These are phyloP conservation scores for Penicillium sclerotigenum DNA, from an alignment of 2,329 filamentous ascomycete species.

Conservation along the genomic window DNA sequence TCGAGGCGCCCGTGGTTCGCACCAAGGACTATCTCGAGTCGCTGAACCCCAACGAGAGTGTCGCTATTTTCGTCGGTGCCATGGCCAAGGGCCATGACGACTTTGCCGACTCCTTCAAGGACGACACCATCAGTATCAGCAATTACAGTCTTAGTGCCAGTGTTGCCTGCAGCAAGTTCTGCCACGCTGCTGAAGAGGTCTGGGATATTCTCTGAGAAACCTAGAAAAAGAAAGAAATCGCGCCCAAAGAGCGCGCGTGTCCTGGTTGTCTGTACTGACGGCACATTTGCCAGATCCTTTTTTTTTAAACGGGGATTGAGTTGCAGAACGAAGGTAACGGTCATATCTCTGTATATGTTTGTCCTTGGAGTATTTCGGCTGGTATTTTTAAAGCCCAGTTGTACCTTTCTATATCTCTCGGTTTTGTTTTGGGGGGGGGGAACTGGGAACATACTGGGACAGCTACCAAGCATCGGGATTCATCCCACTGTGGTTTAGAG, in stretches of 20 bases:
- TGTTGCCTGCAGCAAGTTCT: conserved; percentile 99
- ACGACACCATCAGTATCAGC: conserved; percentile 97
- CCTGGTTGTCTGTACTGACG: conserved; percentile 7
- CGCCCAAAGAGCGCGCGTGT: conserved; percentile 12
- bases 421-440: conserved; percentile 5
- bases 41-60: conserved; percentile 78
- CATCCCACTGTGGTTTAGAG: conserved; percentile 5
- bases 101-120: conserved; percentile 90
- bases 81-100: conserved; percentile 97
- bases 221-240: conserved; percentile 4
- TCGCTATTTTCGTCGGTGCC: conserved; percentile 95
- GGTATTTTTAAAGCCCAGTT: not conserved
- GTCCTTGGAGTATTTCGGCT: not conserved
- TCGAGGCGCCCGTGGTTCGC: conserved; percentile 82
- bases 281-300: conserved; percentile 9
- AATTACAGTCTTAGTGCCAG: conserved; percentile 96
- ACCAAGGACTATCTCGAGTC: conserved; percentile 84
- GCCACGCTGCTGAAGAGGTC: conserved; percentile 92
- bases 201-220: conserved; percentile 79
- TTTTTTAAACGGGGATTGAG: conserved; percentile 14
- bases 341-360: not conserved
- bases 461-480: conserved; percentile 10
- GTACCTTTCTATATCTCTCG: conserved; percentile 1
- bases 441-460: conserved; percentile 3
- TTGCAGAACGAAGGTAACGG: not conserved